Evolutionary conservation across 2,329 filamentous ascomycete species (phyloP), one percentile per base, ranked within the genome.

Genomic region (Alternaria atra): DNA sequence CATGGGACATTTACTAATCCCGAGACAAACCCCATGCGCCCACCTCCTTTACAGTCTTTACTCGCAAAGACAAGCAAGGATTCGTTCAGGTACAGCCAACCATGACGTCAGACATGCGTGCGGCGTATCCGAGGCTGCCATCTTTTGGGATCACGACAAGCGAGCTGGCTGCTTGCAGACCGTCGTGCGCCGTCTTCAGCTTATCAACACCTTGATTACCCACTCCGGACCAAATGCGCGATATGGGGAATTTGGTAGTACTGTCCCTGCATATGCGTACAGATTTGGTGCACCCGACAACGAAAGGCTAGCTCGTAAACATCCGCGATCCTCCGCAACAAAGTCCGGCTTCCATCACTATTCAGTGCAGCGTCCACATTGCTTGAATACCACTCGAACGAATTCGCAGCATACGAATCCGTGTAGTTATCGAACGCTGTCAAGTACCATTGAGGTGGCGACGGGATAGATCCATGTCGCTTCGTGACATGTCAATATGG

Each of bases 401-500:
- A 27, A 27, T 37, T 30, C 25, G n/a, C 34, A 43, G 25, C 29
- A n/a, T 42, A 42, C 30, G 17, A 39, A 15, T 34, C 17, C 47
- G 40, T 23, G 8, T 32, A 20, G 39, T 34, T 12, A 17, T 5
- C 27, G 8, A 37, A 3, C 17, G 20, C 12, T 37, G 27, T 39
- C 15, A 42, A 50, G 20, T 27, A 37, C 42, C 4, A 44, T 30
- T 25, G 10, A 32, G 8, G 37, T 30, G 23, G 48, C 35, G 35
- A 50, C 48, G 46, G 39, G 57, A 53, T 51, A 62, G 51, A 58
- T 55, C 53, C 57, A 67, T 70, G 64, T 68, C 63, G 53, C 58
- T 40, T 51, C 29, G 37, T 56, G 57, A 61, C 43, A 48, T 47
- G 52, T 56, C 29, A 66, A 55, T 29, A 82, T 80, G 79, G 71